phyloP scores from a whole-genome alignment of 345 rosid species.

The Euphorbia pulcherrima region DNA sequence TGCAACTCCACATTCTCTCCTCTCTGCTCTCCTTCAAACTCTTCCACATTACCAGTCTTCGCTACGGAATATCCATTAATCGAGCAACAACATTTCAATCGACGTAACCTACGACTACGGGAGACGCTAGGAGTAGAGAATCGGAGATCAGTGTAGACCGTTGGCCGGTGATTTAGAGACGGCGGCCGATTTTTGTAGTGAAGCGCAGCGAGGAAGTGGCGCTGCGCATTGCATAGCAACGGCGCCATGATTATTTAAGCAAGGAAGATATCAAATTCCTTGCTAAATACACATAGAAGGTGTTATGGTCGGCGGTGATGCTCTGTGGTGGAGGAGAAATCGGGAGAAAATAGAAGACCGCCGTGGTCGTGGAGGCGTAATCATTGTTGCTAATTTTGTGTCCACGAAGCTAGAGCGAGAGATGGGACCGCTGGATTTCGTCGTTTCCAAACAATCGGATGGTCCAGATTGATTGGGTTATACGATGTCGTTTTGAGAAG shows the following conservation, averaged over 20 bases:
- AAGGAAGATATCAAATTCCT: background rate
- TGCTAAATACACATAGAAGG: background rate
- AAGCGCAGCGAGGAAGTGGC: no score
- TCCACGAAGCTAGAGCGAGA: background rate
- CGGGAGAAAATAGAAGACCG: background rate
- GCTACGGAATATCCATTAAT: no score
- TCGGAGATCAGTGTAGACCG: constrained; percentile 14
- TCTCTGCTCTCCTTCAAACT: no score
- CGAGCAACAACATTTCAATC: no score
- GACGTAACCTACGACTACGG: constrained; percentile 5
- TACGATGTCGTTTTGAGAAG: no score
- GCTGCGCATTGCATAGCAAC: constrained; percentile 35
- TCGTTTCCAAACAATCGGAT: background rate
- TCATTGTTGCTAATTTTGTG: background rate
- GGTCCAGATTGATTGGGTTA: background rate
- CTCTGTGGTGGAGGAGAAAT: background rate
- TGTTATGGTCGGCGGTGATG: background rate
- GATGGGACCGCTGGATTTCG: background rate
- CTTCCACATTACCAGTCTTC: no score
- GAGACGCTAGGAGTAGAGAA: constrained; percentile 20
- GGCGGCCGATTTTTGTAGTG: constrained; percentile 16
- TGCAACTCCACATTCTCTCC: constrained; percentile 35
- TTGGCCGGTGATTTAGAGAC: constrained; percentile 20
- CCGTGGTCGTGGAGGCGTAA: background rate
- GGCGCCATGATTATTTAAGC: constrained; percentile 49